Evolutionary conservation across 129 eudicot species (phyloP), one percentile per base, ranked within the genome.

Genomic region (Artemisia annua): DNA sequence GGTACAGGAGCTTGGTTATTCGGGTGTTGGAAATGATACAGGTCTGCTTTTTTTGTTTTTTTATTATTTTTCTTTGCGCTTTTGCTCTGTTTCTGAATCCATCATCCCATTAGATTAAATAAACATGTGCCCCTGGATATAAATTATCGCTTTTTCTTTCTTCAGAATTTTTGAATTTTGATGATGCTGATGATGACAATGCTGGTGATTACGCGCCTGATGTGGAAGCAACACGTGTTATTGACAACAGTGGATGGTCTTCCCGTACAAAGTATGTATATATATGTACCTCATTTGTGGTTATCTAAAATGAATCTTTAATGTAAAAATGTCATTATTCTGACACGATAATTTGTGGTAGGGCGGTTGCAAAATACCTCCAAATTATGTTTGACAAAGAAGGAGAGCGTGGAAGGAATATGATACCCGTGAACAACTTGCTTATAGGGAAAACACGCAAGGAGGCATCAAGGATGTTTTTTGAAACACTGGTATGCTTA

Each of bases 391-490:
- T 92, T 82, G 85, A 81, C 6, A 92, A 85, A 73, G 96, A 92
- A 79, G 82, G 88, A 20, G 91, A 86, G 28, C 78, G 81, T 32
- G 89, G 86, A 46, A 89, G 81, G 72, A 85, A 67, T 71, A 76
- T 78, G 79, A 72, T 92, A 48, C 71, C 90, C 22, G 76, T 89
- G 80, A 88, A 89, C 78, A 84, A 77, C 74, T 78, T 92, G 10
- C 82, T 92, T 39, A 79, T 68, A 67, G 87, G 91, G 18, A 92
- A 92, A 87, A 83, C 96, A 16, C 91, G 98, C 52, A 92, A 87
- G 82, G 98, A 92, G 64, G 98, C 98, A 1, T 89, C 98, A 54
- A 92, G 98, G 73, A 92, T 92, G 98, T 92, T 92, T 79, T 92
- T 92, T 50, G 98, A 92, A 78, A 79, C 98, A 85, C 58, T 89